Evolutionary conservation across 495 filamentous ascomycete genomes (phyloP).

Genomic region (Annulohypoxylon bovei): DNA sequence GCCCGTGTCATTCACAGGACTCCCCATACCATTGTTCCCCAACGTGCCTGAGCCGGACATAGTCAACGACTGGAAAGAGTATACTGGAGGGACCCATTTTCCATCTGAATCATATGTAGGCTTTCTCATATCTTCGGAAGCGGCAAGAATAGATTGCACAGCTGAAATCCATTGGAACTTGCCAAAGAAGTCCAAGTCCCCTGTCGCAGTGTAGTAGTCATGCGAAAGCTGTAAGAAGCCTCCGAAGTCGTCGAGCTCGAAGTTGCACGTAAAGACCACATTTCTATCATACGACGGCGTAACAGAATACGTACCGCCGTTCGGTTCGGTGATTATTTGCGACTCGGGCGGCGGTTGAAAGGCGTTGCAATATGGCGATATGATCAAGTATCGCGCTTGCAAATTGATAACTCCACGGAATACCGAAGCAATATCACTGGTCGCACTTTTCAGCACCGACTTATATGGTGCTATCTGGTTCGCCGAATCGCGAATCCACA

Average conservation of each 20-base stretch:
- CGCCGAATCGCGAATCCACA: slow-evolving; percentile 73
- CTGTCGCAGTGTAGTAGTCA: slow-evolving; percentile 66
- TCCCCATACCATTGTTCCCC: slow-evolving; percentile 68
- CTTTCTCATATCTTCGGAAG: slow-evolving; percentile 66
- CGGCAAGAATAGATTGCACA: slow-evolving; percentile 63
- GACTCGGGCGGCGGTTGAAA: slow-evolving; percentile 70
- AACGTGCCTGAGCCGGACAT: slow-evolving; percentile 68
- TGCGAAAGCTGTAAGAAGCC: slow-evolving; percentile 69
- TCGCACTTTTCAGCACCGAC: slow-evolving; percentile 61
- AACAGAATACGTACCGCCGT: slow-evolving; percentile 56
- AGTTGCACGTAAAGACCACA: slow-evolving; percentile 71
- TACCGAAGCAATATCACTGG: slow-evolving; percentile 64
- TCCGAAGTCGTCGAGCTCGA: slow-evolving; percentile 70
- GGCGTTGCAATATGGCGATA: slow-evolving; percentile 68
- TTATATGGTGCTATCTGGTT: slow-evolving; percentile 71
- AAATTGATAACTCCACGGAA: slow-evolving; percentile 69
- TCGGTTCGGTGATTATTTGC: slow-evolving; percentile 55
- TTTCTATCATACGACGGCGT: slow-evolving; percentile 63
- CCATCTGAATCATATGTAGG: slow-evolving; percentile 68
- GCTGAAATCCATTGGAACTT: slow-evolving; percentile 69
- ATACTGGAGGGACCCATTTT: slow-evolving; percentile 61
- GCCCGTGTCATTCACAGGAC: slow-evolving; percentile 68
- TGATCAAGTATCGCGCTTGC: slow-evolving; percentile 67
- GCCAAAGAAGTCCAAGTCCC: slow-evolving; percentile 66
- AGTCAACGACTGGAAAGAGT: slow-evolving; percentile 67